phyloP scores from a whole-genome alignment of 2,329 filamentous ascomycete genomes.

The Fusarium chuoi region DNA sequence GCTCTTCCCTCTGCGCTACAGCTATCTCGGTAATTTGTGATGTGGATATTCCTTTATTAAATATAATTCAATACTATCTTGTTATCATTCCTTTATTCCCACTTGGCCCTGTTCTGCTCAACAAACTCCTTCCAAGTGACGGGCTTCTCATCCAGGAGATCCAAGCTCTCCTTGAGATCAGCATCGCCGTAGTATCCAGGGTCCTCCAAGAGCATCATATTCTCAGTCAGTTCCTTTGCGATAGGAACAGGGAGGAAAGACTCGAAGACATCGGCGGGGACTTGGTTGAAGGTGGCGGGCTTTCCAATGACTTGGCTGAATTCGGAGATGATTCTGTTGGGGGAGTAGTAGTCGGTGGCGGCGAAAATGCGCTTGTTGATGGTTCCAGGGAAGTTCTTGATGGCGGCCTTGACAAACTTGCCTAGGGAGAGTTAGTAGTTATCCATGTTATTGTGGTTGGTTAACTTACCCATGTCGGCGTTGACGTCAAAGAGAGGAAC shows the following conservation, averaged over 20 bases:
- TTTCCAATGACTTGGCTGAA: conserved; percentile 51
- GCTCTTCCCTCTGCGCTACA: rapidly evolving
- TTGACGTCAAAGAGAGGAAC: conserved; percentile 53
- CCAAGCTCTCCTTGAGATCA: conserved; percentile 46
- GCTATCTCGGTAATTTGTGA: background rate
- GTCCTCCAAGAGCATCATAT: conserved; percentile 54
- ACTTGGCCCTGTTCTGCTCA: conserved; percentile 45
- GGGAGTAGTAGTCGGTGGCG: conserved; percentile 51
- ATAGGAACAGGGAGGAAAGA: conserved; percentile 45
- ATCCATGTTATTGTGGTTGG: rapidly evolving
- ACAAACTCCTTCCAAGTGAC: conserved; percentile 53
- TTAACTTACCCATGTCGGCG: conserved; percentile 52
- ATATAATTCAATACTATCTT: background rate
- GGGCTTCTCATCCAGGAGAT: conserved; percentile 50
- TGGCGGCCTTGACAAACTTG: conserved; percentile 50
- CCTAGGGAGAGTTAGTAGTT: conserved; percentile 14
- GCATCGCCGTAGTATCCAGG: conserved; percentile 55
- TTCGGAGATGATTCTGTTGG: conserved; percentile 47
- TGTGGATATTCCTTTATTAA: background rate
- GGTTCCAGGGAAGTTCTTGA: conserved; percentile 43
- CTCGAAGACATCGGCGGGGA: conserved; percentile 51
- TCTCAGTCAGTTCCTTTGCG: conserved; percentile 54
- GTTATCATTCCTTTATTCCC: conserved; percentile 14
- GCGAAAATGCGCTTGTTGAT: conserved; percentile 50
- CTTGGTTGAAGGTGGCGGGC: conserved; percentile 44